Evolutionary conservation across 192 early-diverging fungal species (phyloP).

Genomic region (Entomortierella beljakovae): DNA sequence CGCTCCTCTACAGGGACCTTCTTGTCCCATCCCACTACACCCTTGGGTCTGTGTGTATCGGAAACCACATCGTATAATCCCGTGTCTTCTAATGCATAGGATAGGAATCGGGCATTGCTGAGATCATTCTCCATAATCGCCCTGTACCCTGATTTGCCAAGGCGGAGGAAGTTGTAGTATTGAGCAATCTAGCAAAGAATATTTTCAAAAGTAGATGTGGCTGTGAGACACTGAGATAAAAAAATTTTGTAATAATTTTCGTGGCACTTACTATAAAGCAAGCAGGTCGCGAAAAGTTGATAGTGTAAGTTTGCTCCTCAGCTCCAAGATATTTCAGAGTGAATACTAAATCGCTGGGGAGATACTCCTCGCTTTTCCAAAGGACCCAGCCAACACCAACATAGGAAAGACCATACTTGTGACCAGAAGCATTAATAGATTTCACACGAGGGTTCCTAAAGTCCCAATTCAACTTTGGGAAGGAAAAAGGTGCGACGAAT

Average conservation of each 20-base stretch:
- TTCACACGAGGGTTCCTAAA: constrained; percentile 70
- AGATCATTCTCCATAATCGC: constrained; percentile 69
- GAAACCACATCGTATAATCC: constrained; percentile 72
- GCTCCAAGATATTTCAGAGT: constrained; percentile 80
- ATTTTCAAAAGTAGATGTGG: background rate
- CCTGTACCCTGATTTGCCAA: constrained; percentile 71
- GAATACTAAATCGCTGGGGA: constrained; percentile 82
- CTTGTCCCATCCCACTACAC: constrained; percentile 54
- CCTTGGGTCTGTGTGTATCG: constrained; percentile 70
- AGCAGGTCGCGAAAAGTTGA: constrained; percentile 82
- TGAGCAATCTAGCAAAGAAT: constrained; percentile 65
- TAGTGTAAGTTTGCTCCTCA: constrained; percentile 75
- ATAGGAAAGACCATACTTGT: constrained; percentile 90
- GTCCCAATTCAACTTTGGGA: constrained; percentile 80
- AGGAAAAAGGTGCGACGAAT: constrained; percentile 87
- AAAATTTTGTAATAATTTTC: background rate
- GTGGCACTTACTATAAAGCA: constrained; percentile 62
- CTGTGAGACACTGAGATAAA: background rate
- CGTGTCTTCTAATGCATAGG: constrained; percentile 62
- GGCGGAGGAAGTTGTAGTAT: constrained; percentile 84
- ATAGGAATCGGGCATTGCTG: constrained; percentile 67
- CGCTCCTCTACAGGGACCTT: constrained; percentile 16
- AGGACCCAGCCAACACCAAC: constrained; percentile 87
- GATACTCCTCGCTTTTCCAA: constrained; percentile 74
- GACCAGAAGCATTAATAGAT: constrained; percentile 86